phyloP scores from a whole-genome alignment of 768 basidiomycete genomes.

The Paxillus rubicundulus region DNA sequence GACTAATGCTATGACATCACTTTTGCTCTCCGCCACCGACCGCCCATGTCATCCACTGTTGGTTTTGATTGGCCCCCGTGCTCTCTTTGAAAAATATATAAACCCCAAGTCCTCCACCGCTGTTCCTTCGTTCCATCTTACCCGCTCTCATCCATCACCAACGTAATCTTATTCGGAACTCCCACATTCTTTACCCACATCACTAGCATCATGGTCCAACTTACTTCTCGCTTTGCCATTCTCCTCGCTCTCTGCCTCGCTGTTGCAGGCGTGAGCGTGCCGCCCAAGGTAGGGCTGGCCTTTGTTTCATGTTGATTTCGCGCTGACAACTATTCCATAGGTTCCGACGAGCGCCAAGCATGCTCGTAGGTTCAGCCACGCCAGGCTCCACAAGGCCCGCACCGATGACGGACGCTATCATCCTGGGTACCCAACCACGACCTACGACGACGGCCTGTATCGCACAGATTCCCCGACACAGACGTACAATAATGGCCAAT shows the following conservation, averaged over 20 bases:
- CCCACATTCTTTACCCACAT: slow-evolving; percentile 29
- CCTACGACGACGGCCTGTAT: slow-evolving; percentile 2
- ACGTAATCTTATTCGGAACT: not conserved
- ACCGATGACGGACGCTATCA: slow-evolving; percentile 21
- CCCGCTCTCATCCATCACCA: slow-evolving; percentile 10
- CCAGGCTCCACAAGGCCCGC: slow-evolving; percentile 8
- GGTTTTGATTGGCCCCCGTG: not conserved
- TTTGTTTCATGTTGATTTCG: not conserved
- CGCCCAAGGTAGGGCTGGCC: not conserved
- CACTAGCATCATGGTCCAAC: slow-evolving; percentile 29
- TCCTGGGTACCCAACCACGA: slow-evolving; percentile 18
- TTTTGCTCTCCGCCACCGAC: too few species aligned
- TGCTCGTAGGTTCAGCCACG: slow-evolving; percentile 15
- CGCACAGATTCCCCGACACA: too few species aligned
- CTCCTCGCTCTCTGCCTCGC: slow-evolving; percentile 29
- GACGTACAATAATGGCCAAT: slow-evolving; percentile 17
- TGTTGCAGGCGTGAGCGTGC: slow-evolving; percentile 9
- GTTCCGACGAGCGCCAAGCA: slow-evolving; percentile 2
- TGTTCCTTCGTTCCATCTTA: slow-evolving; percentile 5
- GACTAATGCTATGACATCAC: slow-evolving; percentile 6
- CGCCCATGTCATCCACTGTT: slow-evolving; percentile 4
- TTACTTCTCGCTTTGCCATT: slow-evolving; percentile 26
- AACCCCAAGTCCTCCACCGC: slow-evolving; percentile 4
- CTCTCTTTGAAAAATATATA: slow-evolving; percentile 19
- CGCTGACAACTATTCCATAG: slow-evolving; percentile 11